Evolutionary conservation across 345 rosid species (phyloP).

Genomic region (Ceriops decandra): DNA sequence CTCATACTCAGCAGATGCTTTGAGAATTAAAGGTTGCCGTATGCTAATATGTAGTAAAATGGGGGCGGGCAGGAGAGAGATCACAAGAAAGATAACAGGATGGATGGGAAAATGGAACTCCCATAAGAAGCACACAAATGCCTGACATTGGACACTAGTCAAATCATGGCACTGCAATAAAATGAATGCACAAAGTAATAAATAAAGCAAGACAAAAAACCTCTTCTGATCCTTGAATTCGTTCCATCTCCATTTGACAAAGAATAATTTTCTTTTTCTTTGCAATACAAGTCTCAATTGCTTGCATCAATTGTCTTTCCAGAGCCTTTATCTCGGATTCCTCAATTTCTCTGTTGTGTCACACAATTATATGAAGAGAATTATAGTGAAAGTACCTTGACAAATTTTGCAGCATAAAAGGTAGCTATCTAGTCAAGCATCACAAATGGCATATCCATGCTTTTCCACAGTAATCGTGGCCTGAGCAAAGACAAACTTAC

Average conservation of each 20-base stretch:
- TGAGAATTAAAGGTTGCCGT: no score
- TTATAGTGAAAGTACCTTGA: not conserved
- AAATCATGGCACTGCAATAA: constrained; percentile 1
- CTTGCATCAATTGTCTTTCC: constrained; percentile 94
- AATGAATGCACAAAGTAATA: constrained; percentile 4
- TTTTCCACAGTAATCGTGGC: no score
- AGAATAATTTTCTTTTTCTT: constrained; percentile 93
- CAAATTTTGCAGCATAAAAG: constrained; percentile 1
- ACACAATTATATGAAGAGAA: constrained; percentile 9
- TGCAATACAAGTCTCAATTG: constrained; percentile 77
- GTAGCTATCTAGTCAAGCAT: not conserved
- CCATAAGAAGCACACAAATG: not conserved
- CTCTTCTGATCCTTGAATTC: constrained; percentile 82
- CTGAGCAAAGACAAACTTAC: no score
- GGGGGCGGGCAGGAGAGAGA: no score
- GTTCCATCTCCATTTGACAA: constrained; percentile 85
- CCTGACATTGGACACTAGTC: not conserved
- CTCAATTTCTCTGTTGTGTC: constrained; percentile 70
- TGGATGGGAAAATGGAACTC: no score
- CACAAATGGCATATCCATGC: not conserved
- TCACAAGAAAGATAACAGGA: no score
- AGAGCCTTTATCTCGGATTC: constrained; percentile 81
- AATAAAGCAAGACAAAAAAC: constrained; percentile 35
- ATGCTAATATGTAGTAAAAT: no score
- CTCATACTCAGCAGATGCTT: no score